These are phyloP conservation scores for Bjerkandera adusta DNA, from an alignment of 1,284 basidiomycete genomes.

Conservation along the genomic window DNA sequence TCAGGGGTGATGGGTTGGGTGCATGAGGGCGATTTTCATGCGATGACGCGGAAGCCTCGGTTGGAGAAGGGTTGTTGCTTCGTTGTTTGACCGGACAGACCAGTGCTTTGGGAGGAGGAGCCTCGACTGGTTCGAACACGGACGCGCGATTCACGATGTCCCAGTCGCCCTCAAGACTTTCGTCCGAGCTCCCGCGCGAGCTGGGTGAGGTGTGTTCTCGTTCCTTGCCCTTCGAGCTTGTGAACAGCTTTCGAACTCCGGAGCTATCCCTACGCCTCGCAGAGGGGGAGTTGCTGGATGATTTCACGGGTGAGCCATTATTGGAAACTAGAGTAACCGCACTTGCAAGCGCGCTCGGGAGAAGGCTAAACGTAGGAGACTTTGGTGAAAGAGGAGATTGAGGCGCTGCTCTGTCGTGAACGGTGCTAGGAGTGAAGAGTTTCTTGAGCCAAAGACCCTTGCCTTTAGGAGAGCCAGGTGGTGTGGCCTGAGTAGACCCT, in stretches of 20 bases:
- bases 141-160: constrained; percentile 21
- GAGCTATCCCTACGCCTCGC: constrained; percentile 29
- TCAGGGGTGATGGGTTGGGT: no score
- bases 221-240: constrained; percentile 32
- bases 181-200: constrained; percentile 14
- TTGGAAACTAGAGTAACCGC: constrained; percentile 25
- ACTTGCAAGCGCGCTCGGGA: constrained; percentile 26
- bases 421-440: constrained; percentile 9
- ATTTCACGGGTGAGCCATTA: constrained; percentile 19
- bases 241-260: constrained; percentile 30
- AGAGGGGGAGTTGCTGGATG: constrained; percentile 7
- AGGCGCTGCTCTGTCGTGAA: constrained; percentile 11
- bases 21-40: no score
- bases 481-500: background rate
- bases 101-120: background rate
- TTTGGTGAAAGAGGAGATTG: constrained; percentile 20
- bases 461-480: constrained; percentile 11
- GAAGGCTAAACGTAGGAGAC: constrained; percentile 9
- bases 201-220: constrained; percentile 10
- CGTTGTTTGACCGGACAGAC: no score
- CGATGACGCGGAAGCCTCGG: no score
- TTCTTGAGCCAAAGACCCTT: constrained; percentile 13
- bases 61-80: no score
- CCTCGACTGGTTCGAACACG: background rate
- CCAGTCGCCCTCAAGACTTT: constrained; percentile 26